Conservation (phyloP, 1,139 yeast genomes). For the Yamadazyma friedrichii region DNA sequence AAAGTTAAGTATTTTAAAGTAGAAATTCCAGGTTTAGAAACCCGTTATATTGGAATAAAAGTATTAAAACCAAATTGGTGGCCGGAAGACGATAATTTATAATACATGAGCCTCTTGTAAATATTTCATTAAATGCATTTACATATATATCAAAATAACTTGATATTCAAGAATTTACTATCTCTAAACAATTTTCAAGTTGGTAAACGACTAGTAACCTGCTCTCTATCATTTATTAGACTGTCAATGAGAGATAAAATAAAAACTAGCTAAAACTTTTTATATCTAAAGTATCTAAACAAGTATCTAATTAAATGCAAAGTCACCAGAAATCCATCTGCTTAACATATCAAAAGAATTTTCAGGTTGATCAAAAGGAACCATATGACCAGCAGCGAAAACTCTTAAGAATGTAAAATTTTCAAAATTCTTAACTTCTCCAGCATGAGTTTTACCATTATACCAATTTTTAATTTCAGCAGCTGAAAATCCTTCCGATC, state of each 20-base stretch:
- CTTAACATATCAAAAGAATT: slow-evolving; percentile 72
- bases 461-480: slow-evolving; percentile 41
- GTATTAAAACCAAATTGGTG: slow-evolving; percentile 66
- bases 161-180: too few species aligned
- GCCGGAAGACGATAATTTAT: slow-evolving; percentile 35
- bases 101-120: too few species aligned
- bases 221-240: too few species aligned
- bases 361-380: slow-evolving; percentile 78
- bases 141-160: too few species aligned
- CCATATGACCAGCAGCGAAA: slow-evolving; percentile 71
- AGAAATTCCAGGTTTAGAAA: slow-evolving; percentile 22
- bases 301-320: slow-evolving; percentile 14
- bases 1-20: slow-evolving; percentile 30
- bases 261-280: background rate
- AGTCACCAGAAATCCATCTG: slow-evolving; percentile 66
- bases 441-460: slow-evolving; percentile 48
- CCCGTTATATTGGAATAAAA: slow-evolving; percentile 38
- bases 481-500: slow-evolving; percentile 32
- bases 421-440: slow-evolving; percentile 53
- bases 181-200: too few species aligned
- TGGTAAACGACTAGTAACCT: too few species aligned
- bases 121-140: too few species aligned
- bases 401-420: slow-evolving; percentile 60
- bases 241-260: background rate
- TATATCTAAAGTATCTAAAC: slow-evolving; percentile 23